Conservation (phyloP, 768 basidiomycete genomes). For the Naganishia randhawae region DNA sequence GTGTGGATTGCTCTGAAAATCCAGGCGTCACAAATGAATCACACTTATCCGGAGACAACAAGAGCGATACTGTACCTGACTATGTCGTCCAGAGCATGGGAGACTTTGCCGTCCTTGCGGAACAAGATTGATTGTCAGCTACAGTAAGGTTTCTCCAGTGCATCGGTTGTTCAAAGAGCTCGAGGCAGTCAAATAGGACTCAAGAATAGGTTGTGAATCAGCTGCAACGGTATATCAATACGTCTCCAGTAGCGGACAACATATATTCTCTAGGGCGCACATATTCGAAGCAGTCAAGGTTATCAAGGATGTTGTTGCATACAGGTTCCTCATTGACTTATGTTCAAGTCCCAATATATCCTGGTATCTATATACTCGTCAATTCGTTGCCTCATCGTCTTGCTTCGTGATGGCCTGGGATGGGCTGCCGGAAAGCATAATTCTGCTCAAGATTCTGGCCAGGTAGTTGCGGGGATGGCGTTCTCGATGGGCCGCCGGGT, state of each 20-base stretch:
- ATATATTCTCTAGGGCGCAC: neutral
- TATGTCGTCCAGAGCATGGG: conserved; percentile 77
- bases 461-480: conserved; percentile 16
- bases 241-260: neutral
- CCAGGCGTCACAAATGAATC: conserved; percentile 72
- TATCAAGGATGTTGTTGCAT: neutral
- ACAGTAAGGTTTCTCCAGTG: neutral
- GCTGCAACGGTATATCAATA: too few species aligned
- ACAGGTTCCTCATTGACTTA: neutral
- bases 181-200: neutral
- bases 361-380: neutral
- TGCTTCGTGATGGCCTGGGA: conserved; percentile 14
- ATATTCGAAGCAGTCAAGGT: neutral
- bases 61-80: conserved; percentile 71
- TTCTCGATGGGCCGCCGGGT: neutral
- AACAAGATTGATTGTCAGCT: conserved; percentile 17
- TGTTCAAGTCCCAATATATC: neutral
- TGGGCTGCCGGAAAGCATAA: conserved; percentile 12
- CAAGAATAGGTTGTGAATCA: too few species aligned
- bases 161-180: neutral
- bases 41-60: conserved; percentile 67
- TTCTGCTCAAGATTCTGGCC: neutral
- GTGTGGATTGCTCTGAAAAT: conserved; percentile 4
- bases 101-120: conserved; percentile 58
- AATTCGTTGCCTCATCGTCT: neutral